These are phyloP conservation scores for Tieghemostelium lacteum DNA, from an alignment of 78 protist species.

Conservation along the genomic window DNA sequence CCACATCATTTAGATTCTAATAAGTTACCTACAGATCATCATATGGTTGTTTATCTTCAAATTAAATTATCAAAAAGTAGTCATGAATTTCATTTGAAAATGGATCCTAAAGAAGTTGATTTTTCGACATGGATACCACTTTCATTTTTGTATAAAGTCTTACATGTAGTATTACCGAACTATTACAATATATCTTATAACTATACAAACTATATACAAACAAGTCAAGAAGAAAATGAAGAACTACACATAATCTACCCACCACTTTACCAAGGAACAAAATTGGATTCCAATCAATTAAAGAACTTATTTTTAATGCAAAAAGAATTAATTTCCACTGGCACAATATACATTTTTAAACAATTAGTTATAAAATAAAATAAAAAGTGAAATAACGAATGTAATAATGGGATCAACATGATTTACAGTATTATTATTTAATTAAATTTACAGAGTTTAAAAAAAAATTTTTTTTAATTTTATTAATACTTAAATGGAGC, in stretches of 20 bases:
- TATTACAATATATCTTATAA: conserved; percentile 13
- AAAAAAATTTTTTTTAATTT: no score
- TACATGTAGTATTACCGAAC: background rate
- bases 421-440: no score
- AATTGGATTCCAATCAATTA: background rate
- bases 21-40: conserved; percentile 61
- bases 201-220: background rate
- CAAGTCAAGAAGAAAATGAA: background rate
- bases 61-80: conserved; percentile 22
- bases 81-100: background rate
- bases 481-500: no score
- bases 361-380: no score
- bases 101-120: conserved; percentile 29
- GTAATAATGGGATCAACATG: no score
- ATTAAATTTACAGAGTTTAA: no score
- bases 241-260: background rate
- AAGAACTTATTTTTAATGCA: conserved; percentile 25
- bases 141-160: conserved; percentile 5
- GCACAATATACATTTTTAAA: conserved; percentile 60
- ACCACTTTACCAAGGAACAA: background rate
- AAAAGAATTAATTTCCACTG: conserved; percentile 29
- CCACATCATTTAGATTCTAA: conserved; percentile 15
- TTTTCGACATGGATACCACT: conserved; percentile 50
- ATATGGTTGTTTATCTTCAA: conserved; percentile 25
- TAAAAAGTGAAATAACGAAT: no score